Evolutionary conservation across 2,329 filamentous ascomycete genomes (phyloP).

Genomic region (Neocucurbitaria cava): DNA sequence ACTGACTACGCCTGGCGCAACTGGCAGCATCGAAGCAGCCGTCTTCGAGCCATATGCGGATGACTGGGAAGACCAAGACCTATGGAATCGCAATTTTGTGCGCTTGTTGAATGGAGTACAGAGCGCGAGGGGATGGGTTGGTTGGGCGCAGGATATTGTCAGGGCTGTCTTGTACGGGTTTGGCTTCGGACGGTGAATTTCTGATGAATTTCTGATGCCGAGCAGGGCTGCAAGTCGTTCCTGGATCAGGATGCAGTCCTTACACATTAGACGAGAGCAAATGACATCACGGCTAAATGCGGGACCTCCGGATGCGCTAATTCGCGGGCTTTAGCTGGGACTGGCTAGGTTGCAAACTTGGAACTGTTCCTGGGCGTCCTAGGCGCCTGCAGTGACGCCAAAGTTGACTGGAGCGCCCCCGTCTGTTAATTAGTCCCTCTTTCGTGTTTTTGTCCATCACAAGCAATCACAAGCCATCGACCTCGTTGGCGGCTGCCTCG

Average conservation of each 20-base stretch:
- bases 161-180: slow-evolving; percentile 35
- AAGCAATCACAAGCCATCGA: neutral
- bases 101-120: slow-evolving; percentile 61
- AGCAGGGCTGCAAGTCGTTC: neutral
- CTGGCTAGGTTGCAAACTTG: slow-evolving; percentile 2
- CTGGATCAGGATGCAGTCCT: too few relatives aligned
- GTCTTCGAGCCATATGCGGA: slow-evolving; percentile 69
- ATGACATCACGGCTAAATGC: slow-evolving; percentile 2
- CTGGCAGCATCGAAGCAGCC: slow-evolving; percentile 50
- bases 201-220: neutral
- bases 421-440: too few relatives aligned
- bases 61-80: slow-evolving; percentile 64
- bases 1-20: slow-evolving; percentile 29
- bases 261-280: neutral
- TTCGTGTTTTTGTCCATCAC: neutral
- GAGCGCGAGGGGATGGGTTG: slow-evolving; percentile 61
- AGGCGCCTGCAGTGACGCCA: slow-evolving; percentile 9
- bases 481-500: slow-evolving; percentile 7
- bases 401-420: neutral
- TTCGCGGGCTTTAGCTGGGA: slow-evolving; percentile 6
- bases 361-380: slow-evolving; percentile 15
- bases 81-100: slow-evolving; percentile 63
- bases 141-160: slow-evolving; percentile 53
- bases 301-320: neutral
- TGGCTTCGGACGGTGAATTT: slow-evolving; percentile 20